Evolutionary conservation across 192 early-diverging fungal species (phyloP).

Genomic region (Mortierella antarctica): DNA sequence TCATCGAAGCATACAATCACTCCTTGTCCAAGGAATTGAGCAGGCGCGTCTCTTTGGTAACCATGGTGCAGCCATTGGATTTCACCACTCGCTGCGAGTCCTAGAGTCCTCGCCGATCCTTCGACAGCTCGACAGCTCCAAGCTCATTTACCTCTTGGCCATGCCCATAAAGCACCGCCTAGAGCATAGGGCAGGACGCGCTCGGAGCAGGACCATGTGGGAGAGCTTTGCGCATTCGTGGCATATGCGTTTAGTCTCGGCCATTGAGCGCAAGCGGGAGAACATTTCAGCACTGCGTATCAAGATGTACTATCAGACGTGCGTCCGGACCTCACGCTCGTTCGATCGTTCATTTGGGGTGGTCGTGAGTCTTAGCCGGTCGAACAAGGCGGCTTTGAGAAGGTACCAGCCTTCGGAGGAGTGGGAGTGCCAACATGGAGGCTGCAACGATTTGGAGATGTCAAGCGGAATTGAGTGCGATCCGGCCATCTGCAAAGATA

Average conservation of each 20-base stretch:
- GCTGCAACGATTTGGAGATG: neutral
- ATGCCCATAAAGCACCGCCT: slow-evolving; percentile 49
- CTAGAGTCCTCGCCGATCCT: slow-evolving; percentile 29
- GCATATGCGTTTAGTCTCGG: slow-evolving; percentile 34
- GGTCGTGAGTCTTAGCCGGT: slow-evolving; percentile 18
- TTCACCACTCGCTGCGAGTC: slow-evolving; percentile 47
- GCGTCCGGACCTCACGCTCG: slow-evolving; percentile 37
- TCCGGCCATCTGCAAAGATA: slow-evolving; percentile 9
- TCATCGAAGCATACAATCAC: slow-evolving; percentile 15
- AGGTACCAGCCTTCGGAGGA: slow-evolving; percentile 30
- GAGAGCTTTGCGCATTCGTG: slow-evolving; percentile 42
- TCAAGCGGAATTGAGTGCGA: slow-evolving; percentile 1
- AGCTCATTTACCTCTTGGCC: slow-evolving; percentile 44
- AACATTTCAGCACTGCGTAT: slow-evolving; percentile 36
- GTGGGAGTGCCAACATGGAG: slow-evolving; percentile 17
- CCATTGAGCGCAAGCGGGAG: slow-evolving; percentile 51
- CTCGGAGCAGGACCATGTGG: slow-evolving; percentile 36
- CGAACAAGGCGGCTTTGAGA: slow-evolving; percentile 22
- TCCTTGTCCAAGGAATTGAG: slow-evolving; percentile 34
- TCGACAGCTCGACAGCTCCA: slow-evolving; percentile 37
- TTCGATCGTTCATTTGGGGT: slow-evolving; percentile 43
- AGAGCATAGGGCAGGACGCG: slow-evolving; percentile 29
- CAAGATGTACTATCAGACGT: slow-evolving; percentile 52
- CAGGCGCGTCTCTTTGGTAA: slow-evolving; percentile 47
- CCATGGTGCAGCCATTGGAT: slow-evolving; percentile 49